Percentiles rank a stretch among this genome's conserved stretches.
Evolutionary conservation across 2,329 filamentous ascomycete genomes (phyloP).

Genomic region (Penicillium sp.): DNA sequence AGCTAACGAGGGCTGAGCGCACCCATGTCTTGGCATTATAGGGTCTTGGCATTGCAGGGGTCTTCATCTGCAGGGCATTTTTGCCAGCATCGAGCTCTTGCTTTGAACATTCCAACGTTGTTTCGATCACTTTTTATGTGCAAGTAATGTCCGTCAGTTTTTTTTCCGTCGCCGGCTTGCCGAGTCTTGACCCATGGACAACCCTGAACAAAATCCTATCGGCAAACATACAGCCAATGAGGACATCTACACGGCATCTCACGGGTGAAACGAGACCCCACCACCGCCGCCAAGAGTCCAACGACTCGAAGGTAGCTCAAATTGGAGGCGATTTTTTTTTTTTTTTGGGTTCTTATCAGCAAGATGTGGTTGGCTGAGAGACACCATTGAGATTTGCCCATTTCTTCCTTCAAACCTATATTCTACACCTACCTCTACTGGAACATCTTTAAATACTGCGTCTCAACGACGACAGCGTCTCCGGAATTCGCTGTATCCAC

Average conservation of each 20-base stretch:
- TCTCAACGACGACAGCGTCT: conserved; percentile 9
- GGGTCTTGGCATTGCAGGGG: conserved; percentile 14
- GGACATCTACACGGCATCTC: neutral
- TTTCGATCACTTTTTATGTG: neutral
- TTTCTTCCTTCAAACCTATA: conserved; percentile 9
- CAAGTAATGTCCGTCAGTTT: neutral
- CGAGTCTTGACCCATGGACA: conserved; percentile 12
- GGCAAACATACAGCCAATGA: conserved; percentile 18
- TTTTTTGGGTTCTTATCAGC: conserved; percentile 20
- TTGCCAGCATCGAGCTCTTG: neutral
- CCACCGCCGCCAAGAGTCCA: conserved; percentile 16
- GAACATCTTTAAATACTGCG: conserved; percentile 15
- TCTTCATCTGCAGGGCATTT: neutral
- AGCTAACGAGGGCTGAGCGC: conserved; percentile 7
- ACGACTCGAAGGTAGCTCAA: conserved; percentile 10
- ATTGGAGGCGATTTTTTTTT: conserved; percentile 10
- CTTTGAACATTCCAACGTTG: neutral
- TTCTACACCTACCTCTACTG: conserved; percentile 1
- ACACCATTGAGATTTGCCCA: neutral
- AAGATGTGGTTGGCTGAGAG: conserved; percentile 15
- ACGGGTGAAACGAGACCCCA: neutral
- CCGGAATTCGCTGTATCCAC: conserved; percentile 1
- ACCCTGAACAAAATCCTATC: neutral
- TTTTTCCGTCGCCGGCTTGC: conserved; percentile 9
- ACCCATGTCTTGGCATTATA: conserved; percentile 14